phyloP scores from a whole-genome alignment of 139 green algal species.

The Mychonastes homosphaera region DNA sequence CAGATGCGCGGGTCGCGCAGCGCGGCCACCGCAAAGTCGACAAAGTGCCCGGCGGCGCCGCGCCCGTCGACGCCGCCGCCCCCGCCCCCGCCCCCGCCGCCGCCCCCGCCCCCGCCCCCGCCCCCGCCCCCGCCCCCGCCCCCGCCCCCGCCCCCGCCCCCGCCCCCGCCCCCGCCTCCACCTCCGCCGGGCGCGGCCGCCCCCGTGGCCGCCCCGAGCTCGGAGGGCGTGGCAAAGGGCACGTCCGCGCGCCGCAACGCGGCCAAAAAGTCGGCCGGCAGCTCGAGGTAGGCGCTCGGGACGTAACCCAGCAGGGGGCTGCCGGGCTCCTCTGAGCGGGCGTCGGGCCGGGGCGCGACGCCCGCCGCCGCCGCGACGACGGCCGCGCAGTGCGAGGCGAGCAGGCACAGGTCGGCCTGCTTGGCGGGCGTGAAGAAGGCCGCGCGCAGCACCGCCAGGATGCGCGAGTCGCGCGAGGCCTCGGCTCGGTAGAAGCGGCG shows the following conservation, averaged over 20 bases:
- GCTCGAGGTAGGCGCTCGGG: conserved; percentile 31
- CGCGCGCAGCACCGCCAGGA: conserved; percentile 16
- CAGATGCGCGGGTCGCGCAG: neutral
- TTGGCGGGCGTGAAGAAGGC: conserved; percentile 19
- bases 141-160: conserved; percentile 13
- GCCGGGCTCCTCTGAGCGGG: neutral
- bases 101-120: neutral
- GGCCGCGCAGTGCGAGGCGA: conserved; percentile 13
- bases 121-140: neutral
- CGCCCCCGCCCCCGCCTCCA: conserved; percentile 7
- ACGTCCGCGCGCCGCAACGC: conserved; percentile 3
- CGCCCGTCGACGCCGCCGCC: neutral
- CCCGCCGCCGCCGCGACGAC: neutral
- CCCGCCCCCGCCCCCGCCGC: neutral
- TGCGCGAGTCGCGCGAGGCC: conserved; percentile 6
- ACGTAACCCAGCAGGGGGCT: conserved; percentile 41
- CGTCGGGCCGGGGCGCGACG: conserved; percentile 10
- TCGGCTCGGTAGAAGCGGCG: conserved; percentile 19
- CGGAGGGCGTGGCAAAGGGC: neutral
- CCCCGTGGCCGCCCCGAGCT: neutral
- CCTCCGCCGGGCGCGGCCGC: neutral
- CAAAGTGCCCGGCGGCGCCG: neutral
- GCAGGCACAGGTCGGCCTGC: conserved; percentile 10
- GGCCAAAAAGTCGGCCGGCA: conserved; percentile 20
- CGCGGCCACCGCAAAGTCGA: neutral